Base-by-base conservation (phyloP, 2,329 filamentous ascomycete genomes). In the Penicillium nordicum region DNA sequence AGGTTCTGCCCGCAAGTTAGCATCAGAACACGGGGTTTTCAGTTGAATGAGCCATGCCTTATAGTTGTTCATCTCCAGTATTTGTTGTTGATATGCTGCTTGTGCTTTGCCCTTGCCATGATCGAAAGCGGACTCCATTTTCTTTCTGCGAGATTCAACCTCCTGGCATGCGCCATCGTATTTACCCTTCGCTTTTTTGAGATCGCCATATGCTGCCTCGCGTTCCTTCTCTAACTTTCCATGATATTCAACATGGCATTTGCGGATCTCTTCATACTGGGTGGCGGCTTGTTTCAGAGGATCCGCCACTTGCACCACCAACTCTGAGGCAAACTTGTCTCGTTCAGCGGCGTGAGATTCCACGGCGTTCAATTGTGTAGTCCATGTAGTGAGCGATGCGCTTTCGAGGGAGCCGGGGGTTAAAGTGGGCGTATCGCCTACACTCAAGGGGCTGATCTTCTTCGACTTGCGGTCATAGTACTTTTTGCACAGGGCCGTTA, bases 381-480 rank as follows among this genome's bases (percentile, higher is more conserved):
- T 88, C 94, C 94, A 99, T 51, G 93, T 99, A 27, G 93, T 97
- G 72, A 99, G 84, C 23, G 93, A 97, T 51, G 94, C 94, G 72
- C 92, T 95, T 75, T 99, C 94, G 51, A 99, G 84, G 34, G 93
- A 97, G 2, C 95, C 94, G 1, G 94, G 94, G 2, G 94, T 97
- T 82, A 97, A 88, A 57, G 86, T 85, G 37, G 94, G 94, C 25
- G 87, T 94, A 69, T 99, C 94, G 68, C 94, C 94, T 51, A 97
- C 94, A 72, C 92, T 97, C 66, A 99, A 76, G 67, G 82, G 88
- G 65, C 91, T 88, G 42, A 88, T 88, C 78, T 94, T 97, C 76
- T 88, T 92, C 45, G 90, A 86, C 80, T 97, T 99, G 80, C 95
- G 95, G 69, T 99, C 95, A 71, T 91, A 94, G 79, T 97, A 97